Evolutionary conservation across 2,329 filamentous ascomycete species (phyloP).

Genomic region (Fusarium globosum): DNA sequence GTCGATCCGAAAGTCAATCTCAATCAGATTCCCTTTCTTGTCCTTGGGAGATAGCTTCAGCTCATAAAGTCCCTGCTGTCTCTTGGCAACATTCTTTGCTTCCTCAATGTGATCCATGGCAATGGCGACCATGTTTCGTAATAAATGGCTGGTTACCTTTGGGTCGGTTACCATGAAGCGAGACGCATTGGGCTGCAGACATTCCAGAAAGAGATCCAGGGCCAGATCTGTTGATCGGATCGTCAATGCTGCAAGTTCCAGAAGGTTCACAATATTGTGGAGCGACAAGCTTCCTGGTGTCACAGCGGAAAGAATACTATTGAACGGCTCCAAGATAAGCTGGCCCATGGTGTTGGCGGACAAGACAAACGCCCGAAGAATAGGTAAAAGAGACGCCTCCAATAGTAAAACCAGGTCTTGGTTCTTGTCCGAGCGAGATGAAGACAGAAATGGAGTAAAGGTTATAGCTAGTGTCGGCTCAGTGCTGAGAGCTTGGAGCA

Average conservation of each 20-base stretch:
- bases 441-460: background rate
- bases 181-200: slow-evolving; percentile 49
- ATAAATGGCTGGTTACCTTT: slow-evolving; percentile 44
- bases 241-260: slow-evolving; percentile 23
- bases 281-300: background rate
- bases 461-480: background rate
- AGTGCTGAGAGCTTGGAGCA: background rate
- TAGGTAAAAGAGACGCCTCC: background rate
- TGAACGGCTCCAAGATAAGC: slow-evolving; percentile 14
- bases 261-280: background rate
- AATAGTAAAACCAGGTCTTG: fast-evolving
- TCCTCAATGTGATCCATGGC: slow-evolving; percentile 55
- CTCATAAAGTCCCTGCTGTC: background rate
- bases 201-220: slow-evolving; percentile 25
- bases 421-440: background rate
- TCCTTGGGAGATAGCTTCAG: background rate
- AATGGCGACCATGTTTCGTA: slow-evolving; percentile 50
- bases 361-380: slow-evolving; percentile 2
- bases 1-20: slow-evolving; percentile 25
- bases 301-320: slow-evolving; percentile 13
- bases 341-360: slow-evolving; percentile 8
- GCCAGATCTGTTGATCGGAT: slow-evolving; percentile 22
- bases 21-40: background rate
- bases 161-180: slow-evolving; percentile 38
- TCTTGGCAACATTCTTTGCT: slow-evolving; percentile 18